These are phyloP conservation scores for Mycoemilia scoparia DNA, from an alignment of 192 early-diverging fungal genomes.

Conservation along the genomic window DNA sequence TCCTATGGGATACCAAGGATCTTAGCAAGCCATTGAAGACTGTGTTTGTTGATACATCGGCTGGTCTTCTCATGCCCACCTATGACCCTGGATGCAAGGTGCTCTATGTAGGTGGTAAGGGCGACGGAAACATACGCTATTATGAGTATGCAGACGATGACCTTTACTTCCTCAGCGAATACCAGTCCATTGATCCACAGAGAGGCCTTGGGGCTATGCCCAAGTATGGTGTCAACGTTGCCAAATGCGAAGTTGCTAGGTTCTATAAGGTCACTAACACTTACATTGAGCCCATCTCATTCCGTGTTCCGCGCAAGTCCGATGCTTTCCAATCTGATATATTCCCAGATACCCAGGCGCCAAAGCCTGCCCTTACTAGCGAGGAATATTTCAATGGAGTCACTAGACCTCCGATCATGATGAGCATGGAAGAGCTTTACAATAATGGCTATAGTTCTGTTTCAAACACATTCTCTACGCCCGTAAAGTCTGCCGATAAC, in stretches of 20 bases:
- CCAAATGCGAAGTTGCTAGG: slow-evolving; percentile 78
- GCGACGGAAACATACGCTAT: slow-evolving; percentile 98
- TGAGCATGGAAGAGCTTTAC: slow-evolving; percentile 15
- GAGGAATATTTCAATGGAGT: slow-evolving; percentile 87
- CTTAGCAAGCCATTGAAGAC: slow-evolving; percentile 54
- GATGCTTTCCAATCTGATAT: slow-evolving; percentile 95
- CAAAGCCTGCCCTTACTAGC: slow-evolving; percentile 66
- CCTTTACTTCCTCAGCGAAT: slow-evolving; percentile 71
- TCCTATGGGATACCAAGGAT: slow-evolving; percentile 63
- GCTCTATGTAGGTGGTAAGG: slow-evolving; percentile 91
- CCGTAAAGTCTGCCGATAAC: neutral
- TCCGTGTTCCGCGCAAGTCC: slow-evolving; percentile 86
- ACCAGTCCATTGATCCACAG: slow-evolving; percentile 76
- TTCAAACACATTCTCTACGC: neutral
- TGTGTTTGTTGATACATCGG: slow-evolving; percentile 73
- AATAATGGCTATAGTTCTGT: slow-evolving; percentile 13
- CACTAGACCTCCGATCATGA: slow-evolving; percentile 46
- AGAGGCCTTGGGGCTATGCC: slow-evolving; percentile 88
- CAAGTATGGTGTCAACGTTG: slow-evolving; percentile 74
- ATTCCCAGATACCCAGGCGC: slow-evolving; percentile 71
- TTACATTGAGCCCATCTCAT: slow-evolving; percentile 86
- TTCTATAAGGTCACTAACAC: slow-evolving; percentile 85
- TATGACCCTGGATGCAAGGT: slow-evolving; percentile 82
- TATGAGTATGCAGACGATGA: slow-evolving; percentile 95
- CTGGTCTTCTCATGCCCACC: slow-evolving; percentile 92